phyloP scores from a whole-genome alignment of 2,329 filamentous ascomycete species.

The Sporothrix pallida region DNA sequence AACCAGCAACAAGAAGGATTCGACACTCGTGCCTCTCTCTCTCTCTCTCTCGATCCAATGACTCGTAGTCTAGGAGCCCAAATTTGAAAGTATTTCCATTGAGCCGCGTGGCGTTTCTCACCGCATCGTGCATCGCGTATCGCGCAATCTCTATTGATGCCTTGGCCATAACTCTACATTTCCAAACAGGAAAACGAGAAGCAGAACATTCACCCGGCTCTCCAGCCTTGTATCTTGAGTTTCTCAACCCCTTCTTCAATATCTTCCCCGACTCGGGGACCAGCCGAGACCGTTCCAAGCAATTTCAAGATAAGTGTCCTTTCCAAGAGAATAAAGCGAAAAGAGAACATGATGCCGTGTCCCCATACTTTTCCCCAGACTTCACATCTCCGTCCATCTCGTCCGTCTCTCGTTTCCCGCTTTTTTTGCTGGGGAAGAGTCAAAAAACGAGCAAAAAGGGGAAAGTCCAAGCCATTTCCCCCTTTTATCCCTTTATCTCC shows the following conservation, averaged over 20 bases:
- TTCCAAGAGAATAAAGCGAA: background rate
- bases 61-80: background rate
- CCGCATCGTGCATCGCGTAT: background rate
- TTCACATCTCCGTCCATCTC: background rate
- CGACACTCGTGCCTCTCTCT: background rate
- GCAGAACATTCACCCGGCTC: background rate
- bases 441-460: background rate
- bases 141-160: constrained; percentile 6
- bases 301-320: background rate
- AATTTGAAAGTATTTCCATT: background rate
- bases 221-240: background rate
- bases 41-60: background rate
- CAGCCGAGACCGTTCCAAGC: background rate
- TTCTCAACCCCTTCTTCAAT: background rate
- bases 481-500: background rate
- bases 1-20: background rate
- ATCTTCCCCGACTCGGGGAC: background rate
- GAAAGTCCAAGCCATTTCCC: background rate
- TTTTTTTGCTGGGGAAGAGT: background rate
- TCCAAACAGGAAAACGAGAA: constrained; percentile 6
- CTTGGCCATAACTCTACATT: background rate
- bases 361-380: background rate
- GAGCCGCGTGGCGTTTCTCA: constrained; percentile 13
- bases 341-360: background rate
- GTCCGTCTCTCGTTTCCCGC: constrained; percentile 13